Base-by-base conservation (phyloP, 2,329 filamentous ascomycete species). In the Akanthomyces lecanii region DNA sequence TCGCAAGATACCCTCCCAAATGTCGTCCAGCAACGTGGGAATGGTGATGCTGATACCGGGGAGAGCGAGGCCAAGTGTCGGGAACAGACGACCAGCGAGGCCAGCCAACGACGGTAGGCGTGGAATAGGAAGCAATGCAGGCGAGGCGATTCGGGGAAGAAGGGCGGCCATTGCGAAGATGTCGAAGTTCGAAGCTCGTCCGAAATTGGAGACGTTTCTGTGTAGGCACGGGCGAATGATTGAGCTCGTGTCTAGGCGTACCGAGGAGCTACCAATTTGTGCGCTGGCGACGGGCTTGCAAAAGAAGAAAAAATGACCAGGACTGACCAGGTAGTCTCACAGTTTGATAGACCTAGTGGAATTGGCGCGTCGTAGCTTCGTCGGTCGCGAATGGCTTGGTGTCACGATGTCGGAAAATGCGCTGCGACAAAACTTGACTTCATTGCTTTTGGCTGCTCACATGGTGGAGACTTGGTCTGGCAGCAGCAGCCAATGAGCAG, bases 1-100 rank as follows among this genome's bases (percentile, higher is more conserved):
- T 68, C 88, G 88, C 68, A 99, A 82, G 52, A 99, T 85, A 6
- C 91, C 92, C 69, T 97, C 94, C 94, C 94, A 98, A 71, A 99
- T 87, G 66, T 90, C 90, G 62, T 85, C 87, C 25, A 97, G 78
- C n/a, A 92, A 73, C 56, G 80, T 85, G 10, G 81, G 81, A 12
- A 84, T 70, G 63, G 77, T 78, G 63, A 82, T 72, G 68, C 86
- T 82, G 67, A 91, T 79, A 45, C 83, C 79, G 28, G 89, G 86
- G 45, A 89, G 75, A 7, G 85, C 78, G 65, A 88, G 78, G 18
- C 84, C 78, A 38, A 86, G 74, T 67, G 80, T 82, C 63, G 81
- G 81, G 64, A 87, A 75, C 69, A 82, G 76, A 58, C 81, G 76
- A 66, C 78, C 70, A 42, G 78, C 75, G 62, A 81, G 72, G 61